A percentile compares a stretch with the other conserved stretches of the same genome.
Evolutionary conservation across 495 filamentous ascomycete genomes (phyloP).

Genomic region (Astrothelium macrocarpum): DNA sequence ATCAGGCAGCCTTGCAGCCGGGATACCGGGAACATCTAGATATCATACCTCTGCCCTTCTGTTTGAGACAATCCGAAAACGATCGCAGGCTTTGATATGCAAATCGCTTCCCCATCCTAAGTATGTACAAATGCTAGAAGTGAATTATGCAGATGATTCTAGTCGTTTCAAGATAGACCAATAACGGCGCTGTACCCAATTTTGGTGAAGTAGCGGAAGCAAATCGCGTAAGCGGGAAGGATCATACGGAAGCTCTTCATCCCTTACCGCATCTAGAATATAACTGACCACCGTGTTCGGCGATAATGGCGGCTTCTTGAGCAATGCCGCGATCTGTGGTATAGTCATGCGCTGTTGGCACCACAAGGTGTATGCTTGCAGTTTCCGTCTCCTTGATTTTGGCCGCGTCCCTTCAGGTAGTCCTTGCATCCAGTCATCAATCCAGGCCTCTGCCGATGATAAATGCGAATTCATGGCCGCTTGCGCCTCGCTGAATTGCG

Average conservation of each 20-base stretch:
- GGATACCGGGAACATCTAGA: not conserved
- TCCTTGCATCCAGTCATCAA: slow-evolving; percentile 8
- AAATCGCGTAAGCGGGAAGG: not conserved
- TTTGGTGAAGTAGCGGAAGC: slow-evolving; percentile 1
- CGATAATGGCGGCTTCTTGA: slow-evolving; percentile 48
- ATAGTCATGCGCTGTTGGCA: slow-evolving; percentile 36
- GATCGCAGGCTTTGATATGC: not conserved
- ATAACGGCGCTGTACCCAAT: not conserved
- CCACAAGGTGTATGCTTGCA: slow-evolving; percentile 57
- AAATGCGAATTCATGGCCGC: not conserved
- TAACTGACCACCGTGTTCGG: slow-evolving; percentile 42
- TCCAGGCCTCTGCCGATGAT: slow-evolving; percentile 18
- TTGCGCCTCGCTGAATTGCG: not conserved
- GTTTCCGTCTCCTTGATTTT: slow-evolving; percentile 25
- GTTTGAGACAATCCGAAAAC: not conserved
- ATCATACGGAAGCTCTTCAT: slow-evolving; percentile 21
- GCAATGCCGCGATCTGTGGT: slow-evolving; percentile 37
- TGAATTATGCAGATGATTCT: not conserved
- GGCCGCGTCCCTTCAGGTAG: slow-evolving; percentile 14
- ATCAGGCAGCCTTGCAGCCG: not conserved
- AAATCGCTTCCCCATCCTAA: not conserved
- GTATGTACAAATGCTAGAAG: not conserved
- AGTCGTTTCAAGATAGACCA: not conserved
- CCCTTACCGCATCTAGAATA: slow-evolving; percentile 32
- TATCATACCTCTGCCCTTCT: not conserved